These are phyloP conservation scores for Casuarina equisetifolia DNA, from an alignment of 306 rosid genomes.

Conservation along the genomic window DNA sequence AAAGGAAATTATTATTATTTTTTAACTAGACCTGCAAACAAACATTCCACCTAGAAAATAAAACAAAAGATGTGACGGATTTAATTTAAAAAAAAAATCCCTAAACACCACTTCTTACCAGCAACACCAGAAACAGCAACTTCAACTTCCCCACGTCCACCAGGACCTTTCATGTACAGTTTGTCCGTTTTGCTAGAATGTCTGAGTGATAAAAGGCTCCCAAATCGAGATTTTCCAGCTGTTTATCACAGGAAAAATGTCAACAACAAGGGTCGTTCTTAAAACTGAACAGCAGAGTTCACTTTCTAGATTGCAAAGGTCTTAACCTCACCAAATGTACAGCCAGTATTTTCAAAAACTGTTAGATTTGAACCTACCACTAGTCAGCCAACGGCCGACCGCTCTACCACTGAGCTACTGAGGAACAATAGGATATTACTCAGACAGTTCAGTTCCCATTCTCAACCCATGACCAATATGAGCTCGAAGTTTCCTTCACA, in stretches of 20 bases:
- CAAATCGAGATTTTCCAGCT: slow-evolving; percentile 90
- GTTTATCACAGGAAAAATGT: slow-evolving; percentile 21
- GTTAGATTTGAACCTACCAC: neutral
- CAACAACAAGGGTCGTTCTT: neutral
- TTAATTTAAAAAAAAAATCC: no score
- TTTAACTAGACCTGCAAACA: neutral
- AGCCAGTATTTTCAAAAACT: neutral
- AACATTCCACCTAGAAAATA: neutral
- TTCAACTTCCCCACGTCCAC: slow-evolving; percentile 99
- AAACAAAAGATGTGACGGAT: neutral
- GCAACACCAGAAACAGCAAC: slow-evolving; percentile 96
- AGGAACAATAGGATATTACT: no score
- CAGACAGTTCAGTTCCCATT: no score
- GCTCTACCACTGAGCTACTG: no score
- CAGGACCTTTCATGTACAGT: slow-evolving; percentile 98
- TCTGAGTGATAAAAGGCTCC: slow-evolving; percentile 79
- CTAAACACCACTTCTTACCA: slow-evolving; percentile 36
- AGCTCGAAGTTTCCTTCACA: no score
- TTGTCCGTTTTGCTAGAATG: slow-evolving; percentile 79
- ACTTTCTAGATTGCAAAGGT: neutral
- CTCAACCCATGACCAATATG: no score
- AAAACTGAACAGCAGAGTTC: neutral
- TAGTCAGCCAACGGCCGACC: no score
- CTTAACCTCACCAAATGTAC: neutral
- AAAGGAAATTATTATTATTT: neutral